Conservation (phyloP, 2,329 filamentous ascomycete genomes). For the Aspergillus ustus region DNA sequence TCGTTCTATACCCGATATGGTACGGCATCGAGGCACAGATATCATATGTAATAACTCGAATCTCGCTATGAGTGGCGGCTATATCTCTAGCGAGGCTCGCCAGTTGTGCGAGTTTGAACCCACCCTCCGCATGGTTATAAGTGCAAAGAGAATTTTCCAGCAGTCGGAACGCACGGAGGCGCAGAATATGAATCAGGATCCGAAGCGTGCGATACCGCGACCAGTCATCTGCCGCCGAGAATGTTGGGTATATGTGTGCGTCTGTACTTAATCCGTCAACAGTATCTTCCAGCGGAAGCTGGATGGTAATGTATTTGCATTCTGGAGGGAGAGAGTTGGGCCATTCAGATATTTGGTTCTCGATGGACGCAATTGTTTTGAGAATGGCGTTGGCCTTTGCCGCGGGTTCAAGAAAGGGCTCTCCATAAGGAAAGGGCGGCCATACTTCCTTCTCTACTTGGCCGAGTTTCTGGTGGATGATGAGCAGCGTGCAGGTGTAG, state of each 20-base stretch:
- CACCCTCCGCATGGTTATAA: background rate
- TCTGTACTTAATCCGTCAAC: constrained; percentile 1
- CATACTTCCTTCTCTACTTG: background rate
- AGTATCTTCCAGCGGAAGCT: constrained; percentile 1
- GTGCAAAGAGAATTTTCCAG: background rate
- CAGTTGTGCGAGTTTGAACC: background rate
- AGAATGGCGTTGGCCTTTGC: constrained; percentile 1
- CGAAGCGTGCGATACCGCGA: constrained; percentile 14
- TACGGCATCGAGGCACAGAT: constrained; percentile 13
- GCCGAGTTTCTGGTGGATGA: constrained; percentile 5
- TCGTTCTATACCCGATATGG: constrained; percentile 10
- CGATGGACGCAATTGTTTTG: background rate
- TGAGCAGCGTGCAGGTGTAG: constrained; percentile 11
- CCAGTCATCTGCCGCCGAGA: constrained; percentile 10
- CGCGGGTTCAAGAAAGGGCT: background rate
- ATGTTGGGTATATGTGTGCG: constrained; percentile 11
- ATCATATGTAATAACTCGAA: constrained; percentile 1
- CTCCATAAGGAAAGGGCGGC: background rate
- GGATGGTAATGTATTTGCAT: constrained; percentile 6
- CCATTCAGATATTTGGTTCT: constrained; percentile 6
- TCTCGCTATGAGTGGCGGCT: constrained; percentile 1
- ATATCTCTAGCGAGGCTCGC: background rate
- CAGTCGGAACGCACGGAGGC: constrained; percentile 7
- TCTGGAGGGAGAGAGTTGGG: constrained; percentile 2
- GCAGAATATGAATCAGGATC: constrained; percentile 4